These are phyloP conservation scores for Fagus crenata DNA, from an alignment of 306 rosid genomes.

Conservation along the genomic window DNA sequence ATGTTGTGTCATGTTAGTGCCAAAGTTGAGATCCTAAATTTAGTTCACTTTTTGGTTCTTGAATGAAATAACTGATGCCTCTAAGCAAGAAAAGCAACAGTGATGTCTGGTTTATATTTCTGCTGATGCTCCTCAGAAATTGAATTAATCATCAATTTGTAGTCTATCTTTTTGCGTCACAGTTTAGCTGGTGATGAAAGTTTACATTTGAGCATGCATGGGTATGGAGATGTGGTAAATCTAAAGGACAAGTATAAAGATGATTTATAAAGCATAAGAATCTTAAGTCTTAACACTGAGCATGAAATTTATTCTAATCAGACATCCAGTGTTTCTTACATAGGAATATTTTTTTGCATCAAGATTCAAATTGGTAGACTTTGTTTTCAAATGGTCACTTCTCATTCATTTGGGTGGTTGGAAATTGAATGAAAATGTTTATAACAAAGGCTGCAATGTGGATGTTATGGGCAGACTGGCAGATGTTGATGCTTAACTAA, in stretches of 20 bases:
- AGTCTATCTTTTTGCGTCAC: not conserved
- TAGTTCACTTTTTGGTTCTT: not conserved
- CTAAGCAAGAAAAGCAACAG: not conserved
- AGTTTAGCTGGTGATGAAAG: not conserved
- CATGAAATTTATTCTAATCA: not conserved
- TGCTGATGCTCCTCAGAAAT: not conserved
- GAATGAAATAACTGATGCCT: not conserved
- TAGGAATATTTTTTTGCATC: not conserved
- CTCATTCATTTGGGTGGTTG: not conserved
- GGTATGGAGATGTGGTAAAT: not conserved
- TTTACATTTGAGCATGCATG: not conserved
- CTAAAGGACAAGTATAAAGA: not conserved
- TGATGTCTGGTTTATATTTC: not conserved
- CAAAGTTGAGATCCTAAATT: not conserved
- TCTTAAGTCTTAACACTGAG: not conserved
- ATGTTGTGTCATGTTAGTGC: not conserved
- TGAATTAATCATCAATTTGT: not conserved
- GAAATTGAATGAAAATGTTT: not conserved
- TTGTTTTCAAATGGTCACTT: not conserved
- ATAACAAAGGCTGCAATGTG: not conserved
- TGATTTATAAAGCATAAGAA: not conserved
- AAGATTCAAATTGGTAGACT: not conserved
- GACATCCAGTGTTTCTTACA: not conserved
- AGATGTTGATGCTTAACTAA: not conserved
- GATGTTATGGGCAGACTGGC: not conserved